A percentile compares a stretch with the other conserved stretches of the same genome.
phyloP scores from a whole-genome alignment of 306 rosid species.

The Coriaria nepalensis region DNA sequence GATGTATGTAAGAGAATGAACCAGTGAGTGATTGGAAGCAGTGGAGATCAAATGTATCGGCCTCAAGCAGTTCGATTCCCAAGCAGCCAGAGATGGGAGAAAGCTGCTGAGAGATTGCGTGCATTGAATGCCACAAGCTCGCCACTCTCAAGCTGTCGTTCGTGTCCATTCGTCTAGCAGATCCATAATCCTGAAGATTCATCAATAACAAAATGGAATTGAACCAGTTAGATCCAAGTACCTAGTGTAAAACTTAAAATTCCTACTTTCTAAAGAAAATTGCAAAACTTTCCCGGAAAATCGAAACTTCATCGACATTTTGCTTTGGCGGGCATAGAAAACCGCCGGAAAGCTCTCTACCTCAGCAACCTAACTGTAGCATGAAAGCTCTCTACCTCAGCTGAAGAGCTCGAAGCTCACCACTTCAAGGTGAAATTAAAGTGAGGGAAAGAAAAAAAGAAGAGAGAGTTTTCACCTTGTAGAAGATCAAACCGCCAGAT shows the following conservation, averaged over 20 bases:
- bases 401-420: no score
- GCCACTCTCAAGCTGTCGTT: constrained; percentile 92
- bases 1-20: constrained; percentile 6
- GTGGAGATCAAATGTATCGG: constrained; percentile 88
- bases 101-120: constrained; percentile 85
- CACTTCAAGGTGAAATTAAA: not conserved
- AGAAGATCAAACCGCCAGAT: constrained; percentile 87
- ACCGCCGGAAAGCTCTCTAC: no score
- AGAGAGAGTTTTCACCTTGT: constrained; percentile 37
- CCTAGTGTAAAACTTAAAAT: no score
- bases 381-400: no score
- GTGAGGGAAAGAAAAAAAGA: not conserved
- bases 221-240: not conserved
- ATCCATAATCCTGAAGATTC: constrained; percentile 55
- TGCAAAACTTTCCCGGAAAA: no score
- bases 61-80: constrained; percentile 86
- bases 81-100: constrained; percentile 66
- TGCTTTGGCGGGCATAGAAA: no score
- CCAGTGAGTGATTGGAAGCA: constrained; percentile 88
- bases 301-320: no score
- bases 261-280: no score
- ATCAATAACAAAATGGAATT: not conserved
- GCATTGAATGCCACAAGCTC: constrained; percentile 97
- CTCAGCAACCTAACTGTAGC: no score
- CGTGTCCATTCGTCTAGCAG: constrained; percentile 83